Conservation (phyloP, 2,329 filamentous ascomycete species). For the Metarhizium anisopliae region DNA sequence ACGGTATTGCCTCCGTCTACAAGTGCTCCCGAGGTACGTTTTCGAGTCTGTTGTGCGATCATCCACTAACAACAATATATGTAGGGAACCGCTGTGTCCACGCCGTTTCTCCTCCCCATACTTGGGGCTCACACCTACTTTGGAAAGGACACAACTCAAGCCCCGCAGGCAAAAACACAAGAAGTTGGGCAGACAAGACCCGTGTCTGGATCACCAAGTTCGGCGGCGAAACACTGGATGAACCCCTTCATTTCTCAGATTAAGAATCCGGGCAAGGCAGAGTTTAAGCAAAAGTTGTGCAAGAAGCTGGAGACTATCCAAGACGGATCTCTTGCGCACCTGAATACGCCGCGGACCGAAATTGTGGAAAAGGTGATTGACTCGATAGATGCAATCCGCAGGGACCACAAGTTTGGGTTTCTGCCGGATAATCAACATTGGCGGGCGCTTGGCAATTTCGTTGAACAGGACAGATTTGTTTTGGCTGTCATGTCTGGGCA, state of each 20-base stretch:
- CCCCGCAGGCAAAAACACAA: background rate
- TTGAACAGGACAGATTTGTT: constrained; percentile 21
- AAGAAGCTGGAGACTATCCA: constrained; percentile 2
- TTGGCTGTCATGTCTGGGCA: constrained; percentile 18
- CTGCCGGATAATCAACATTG: constrained; percentile 26
- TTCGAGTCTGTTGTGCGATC: background rate
- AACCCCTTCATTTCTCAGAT: constrained; percentile 4
- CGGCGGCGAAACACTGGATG: background rate
- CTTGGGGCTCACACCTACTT: constrained; percentile 29
- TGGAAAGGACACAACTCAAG: constrained; percentile 9
- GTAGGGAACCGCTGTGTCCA: background rate
- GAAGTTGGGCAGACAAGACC: background rate
- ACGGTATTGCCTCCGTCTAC: background rate
- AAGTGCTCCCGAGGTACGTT: background rate
- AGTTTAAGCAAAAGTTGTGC: constrained; percentile 15
- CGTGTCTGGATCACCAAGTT: background rate
- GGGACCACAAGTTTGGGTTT: constrained; percentile 17
- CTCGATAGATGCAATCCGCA: constrained; percentile 17
- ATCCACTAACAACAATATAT: background rate
- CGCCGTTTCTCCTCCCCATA: constrained; percentile 21
- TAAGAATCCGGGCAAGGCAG: constrained; percentile 11
- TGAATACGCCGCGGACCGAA: background rate
- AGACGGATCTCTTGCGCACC: background rate
- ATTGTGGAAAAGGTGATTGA: constrained; percentile 13
- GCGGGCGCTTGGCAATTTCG: constrained; percentile 20